Evolutionary conservation across 345 rosid species (phyloP).

Genomic region (Eutrema heterophyllum): DNA sequence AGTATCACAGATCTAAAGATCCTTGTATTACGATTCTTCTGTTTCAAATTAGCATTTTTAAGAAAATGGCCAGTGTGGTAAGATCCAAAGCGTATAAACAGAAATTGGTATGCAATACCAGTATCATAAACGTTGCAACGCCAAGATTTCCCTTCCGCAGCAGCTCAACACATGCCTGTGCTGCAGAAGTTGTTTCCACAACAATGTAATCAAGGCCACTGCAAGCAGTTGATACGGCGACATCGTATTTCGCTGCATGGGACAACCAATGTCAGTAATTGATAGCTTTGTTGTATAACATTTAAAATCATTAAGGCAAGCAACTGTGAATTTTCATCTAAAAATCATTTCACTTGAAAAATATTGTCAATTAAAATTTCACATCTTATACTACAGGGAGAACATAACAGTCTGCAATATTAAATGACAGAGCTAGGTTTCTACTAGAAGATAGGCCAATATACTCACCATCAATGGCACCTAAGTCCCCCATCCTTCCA

Average conservation of each 20-base stretch:
- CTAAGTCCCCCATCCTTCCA: conserved; percentile 98
- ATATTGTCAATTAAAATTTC: background rate
- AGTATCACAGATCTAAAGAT: conserved; percentile 2
- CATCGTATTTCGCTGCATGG: conserved; percentile 86
- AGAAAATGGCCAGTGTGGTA: background rate
- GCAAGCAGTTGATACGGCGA: conserved; percentile 95
- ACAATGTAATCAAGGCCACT: conserved; percentile 90
- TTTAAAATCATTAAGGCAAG: background rate
- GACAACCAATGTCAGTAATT: conserved; percentile 6
- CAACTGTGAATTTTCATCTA: background rate
- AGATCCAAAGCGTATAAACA: conserved; percentile 14
- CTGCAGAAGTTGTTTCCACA: conserved; percentile 91
- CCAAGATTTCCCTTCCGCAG: conserved; percentile 89
- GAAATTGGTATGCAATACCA: conserved; percentile 48
- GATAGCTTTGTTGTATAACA: background rate
- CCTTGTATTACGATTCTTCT: background rate
- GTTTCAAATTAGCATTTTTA: background rate
- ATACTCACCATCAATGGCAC: conserved; percentile 87
- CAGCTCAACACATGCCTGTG: conserved; percentile 90
- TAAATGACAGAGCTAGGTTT: background rate
- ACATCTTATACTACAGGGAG: background rate
- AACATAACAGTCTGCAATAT: background rate
- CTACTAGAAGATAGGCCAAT: conserved; percentile 12
- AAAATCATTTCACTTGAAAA: background rate
- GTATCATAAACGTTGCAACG: conserved; percentile 91